Base-by-base conservation (phyloP, 2,329 filamentous ascomycete species). In the Colletotrichum sp. region DNA sequence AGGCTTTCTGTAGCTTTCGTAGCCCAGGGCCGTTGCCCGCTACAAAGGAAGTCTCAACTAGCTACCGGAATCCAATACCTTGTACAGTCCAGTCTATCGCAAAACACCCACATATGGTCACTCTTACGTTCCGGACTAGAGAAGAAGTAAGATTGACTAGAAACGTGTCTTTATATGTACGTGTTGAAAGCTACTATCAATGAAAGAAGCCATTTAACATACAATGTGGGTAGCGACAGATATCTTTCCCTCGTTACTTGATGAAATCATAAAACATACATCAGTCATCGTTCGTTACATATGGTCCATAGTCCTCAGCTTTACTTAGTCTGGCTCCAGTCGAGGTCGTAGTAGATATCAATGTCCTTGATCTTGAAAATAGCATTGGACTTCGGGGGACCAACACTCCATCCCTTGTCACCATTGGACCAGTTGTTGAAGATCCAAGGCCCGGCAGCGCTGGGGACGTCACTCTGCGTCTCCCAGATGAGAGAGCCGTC, bases 371-470 rank as follows among this genome's bases (percentile, higher is more conserved):
- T 67, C 15, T 67, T 67, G 43, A 67, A 67, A n/a, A 32, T 21
- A 21, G 81, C 80, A 61, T 79, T 75, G 36, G 77, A 15, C 8
- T 75, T 67, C 2, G 81, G 81, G 15, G 81, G 81, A 1, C 81
- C 81, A 28, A 74, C 79, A 2, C 77, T 80, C 81, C 81, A 82
- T 4, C 78, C 78, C 56, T 77, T 76, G 15, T 82, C 79, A 9
- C 81, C 81, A 26, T 80, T 82, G 1, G 81, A 79, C 81, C 81
- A 82, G 73, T 82, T 82, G 36, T 82, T 82, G 66, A 78, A 81
- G n/a, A 82, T 71, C 79, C 80, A 82, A 21, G 80, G 75, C 0
- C 81, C 80, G 21, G 79, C 43, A 0, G 75, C 66, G 12, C 48
- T 80, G 0, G 81, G 81, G 0, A 81, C 80, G 24, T 82, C 78